Percentiles rank a stretch among this genome's conserved stretches.
phyloP scores from a whole-genome alignment of 2,329 filamentous ascomycete species.

The Aspergillus puulaauensis region DNA sequence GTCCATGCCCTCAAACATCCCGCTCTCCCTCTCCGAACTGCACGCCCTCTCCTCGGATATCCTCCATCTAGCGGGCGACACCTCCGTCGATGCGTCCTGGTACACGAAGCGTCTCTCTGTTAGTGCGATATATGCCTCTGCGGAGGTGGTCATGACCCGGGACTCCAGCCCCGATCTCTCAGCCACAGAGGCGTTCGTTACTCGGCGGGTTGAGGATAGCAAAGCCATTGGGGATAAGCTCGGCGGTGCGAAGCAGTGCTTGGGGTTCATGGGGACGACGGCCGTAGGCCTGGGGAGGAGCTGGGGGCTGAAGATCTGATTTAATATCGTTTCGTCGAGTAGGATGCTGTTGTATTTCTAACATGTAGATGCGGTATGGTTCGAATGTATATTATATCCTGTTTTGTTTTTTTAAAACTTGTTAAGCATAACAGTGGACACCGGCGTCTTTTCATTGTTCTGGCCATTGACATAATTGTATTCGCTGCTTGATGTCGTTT shows the following conservation, averaged over 20 bases:
- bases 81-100: constrained; percentile 80
- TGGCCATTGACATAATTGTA: too few species aligned
- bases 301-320: constrained; percentile 76
- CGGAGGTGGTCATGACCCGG: constrained; percentile 92
- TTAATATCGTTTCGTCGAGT: not conserved
- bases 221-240: constrained; percentile 62
- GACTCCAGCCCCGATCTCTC: constrained; percentile 71
- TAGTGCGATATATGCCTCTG: constrained; percentile 68
- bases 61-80: constrained; percentile 80
- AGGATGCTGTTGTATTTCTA: not conserved
- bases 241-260: constrained; percentile 69
- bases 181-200: constrained; percentile 78
- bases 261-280: constrained; percentile 76
- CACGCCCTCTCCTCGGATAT: constrained; percentile 87
- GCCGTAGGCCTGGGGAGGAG: constrained; percentile 81
- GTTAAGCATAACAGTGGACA: too few species aligned
- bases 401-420: not conserved
- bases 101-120: constrained; percentile 71
- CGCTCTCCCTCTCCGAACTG: constrained; percentile 75
- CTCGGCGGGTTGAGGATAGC: constrained; percentile 70
- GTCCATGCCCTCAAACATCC: constrained; percentile 77
- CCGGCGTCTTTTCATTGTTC: too few species aligned
- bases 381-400: not conserved
- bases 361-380: too few species aligned
- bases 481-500: too few species aligned